Conservation (phyloP, 2,329 filamentous ascomycete species). For the Monosporascus sp. region DNA sequence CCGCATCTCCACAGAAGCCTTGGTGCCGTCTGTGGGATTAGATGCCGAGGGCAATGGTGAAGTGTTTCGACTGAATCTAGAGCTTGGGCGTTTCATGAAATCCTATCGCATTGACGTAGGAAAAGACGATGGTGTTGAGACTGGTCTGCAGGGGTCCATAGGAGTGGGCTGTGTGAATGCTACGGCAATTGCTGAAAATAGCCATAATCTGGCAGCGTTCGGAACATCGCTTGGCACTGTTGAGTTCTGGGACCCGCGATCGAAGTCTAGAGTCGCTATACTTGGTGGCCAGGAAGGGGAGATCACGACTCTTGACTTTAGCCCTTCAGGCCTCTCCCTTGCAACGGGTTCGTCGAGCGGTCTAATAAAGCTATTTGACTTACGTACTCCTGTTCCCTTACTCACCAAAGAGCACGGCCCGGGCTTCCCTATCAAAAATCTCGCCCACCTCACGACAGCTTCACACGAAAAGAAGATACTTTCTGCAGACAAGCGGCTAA, state of each 20-base stretch:
- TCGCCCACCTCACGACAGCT: constrained; percentile 65
- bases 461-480: constrained; percentile 82
- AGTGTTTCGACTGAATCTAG: constrained; percentile 87
- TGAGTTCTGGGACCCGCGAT: constrained; percentile 92
- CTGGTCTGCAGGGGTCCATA: constrained; percentile 81
- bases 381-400: constrained; percentile 79
- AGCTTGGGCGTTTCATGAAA: constrained; percentile 89
- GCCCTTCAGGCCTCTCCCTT: constrained; percentile 74
- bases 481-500: constrained; percentile 89
- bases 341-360: constrained; percentile 85
- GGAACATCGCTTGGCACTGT: constrained; percentile 93
- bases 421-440: constrained; percentile 83
- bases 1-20: constrained; percentile 71
- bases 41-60: constrained; percentile 84
- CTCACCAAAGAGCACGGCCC: constrained; percentile 95
- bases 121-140: constrained; percentile 68
- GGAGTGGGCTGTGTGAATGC: constrained; percentile 81
- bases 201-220: constrained; percentile 87
- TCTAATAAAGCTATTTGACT: constrained; percentile 83
- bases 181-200: constrained; percentile 78
- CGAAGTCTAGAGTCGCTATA: constrained; percentile 73
- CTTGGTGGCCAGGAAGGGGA: constrained; percentile 65
- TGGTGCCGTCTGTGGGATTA: constrained; percentile 82
- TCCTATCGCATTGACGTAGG: constrained; percentile 90
- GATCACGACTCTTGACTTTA: constrained; percentile 84